Evolutionary conservation across 2,329 filamentous ascomycete genomes (phyloP).

Genomic region (Furcasterigmium sp.): DNA sequence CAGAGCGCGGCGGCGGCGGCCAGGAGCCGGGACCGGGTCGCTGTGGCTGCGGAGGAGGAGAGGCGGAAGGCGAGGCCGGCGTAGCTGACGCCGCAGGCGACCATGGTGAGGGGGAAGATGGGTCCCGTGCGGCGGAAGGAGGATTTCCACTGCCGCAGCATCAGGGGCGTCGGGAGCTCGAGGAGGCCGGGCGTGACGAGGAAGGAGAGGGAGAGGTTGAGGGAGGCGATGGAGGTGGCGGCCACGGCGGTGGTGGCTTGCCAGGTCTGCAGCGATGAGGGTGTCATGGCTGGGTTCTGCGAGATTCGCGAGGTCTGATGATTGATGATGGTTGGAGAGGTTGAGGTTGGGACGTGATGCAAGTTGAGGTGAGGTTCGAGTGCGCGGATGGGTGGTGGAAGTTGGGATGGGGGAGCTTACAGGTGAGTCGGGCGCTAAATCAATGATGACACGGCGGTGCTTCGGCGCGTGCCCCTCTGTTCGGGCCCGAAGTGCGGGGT

Average conservation of each 20-base stretch:
- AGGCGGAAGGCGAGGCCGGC: slow-evolving; percentile 30
- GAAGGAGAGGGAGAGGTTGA: slow-evolving; percentile 32
- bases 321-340: no score
- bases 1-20: slow-evolving; percentile 38
- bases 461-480: no score
- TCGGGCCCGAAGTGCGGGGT: no score
- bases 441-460: no score
- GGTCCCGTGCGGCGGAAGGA: slow-evolving; percentile 32
- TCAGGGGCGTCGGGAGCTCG: slow-evolving; percentile 46
- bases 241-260: slow-evolving; percentile 46
- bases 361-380: no score
- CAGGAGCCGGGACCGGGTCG: slow-evolving; percentile 38
- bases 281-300: background rate
- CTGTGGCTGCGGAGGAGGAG: slow-evolving; percentile 35
- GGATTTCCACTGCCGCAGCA: slow-evolving; percentile 49
- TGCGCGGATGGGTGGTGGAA: no score
- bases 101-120: slow-evolving; percentile 30
- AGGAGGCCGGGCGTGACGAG: slow-evolving; percentile 47
- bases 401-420: no score
- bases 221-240: slow-evolving; percentile 37
- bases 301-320: no score
- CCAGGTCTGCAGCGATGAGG: slow-evolving; percentile 30
- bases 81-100: slow-evolving; percentile 34
- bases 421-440: no score
- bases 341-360: no score